Base-by-base conservation (phyloP, 768 basidiomycete genomes). In the Lactarius akahatsu region DNA sequence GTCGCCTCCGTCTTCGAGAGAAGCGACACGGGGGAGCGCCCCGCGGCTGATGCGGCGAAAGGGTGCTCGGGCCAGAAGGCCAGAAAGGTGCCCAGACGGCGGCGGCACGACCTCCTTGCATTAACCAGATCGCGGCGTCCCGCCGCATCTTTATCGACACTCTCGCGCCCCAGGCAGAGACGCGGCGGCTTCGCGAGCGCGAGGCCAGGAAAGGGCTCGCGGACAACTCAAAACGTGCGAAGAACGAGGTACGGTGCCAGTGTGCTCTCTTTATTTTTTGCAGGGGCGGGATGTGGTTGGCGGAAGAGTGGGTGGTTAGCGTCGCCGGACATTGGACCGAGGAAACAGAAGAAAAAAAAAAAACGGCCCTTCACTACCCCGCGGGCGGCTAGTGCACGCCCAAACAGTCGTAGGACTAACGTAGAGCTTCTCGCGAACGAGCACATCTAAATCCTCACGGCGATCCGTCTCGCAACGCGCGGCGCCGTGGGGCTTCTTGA, bases 181-280 rank as follows among this genome's bases (percentile, higher is more conserved):
- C 94, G 36, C 81, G 78, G n/a, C 77, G 79, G 47, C 73, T 94
- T 28, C 80, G 92, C 28, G 89, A 94, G 75, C 82, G 88, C 67
- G 94, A 95, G 75, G 91, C 88, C 15, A 69, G 73, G 10, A 79
- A 86, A 56, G 93, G 94, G 72, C 77, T 93, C 15, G 11, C 36
- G 11, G 36, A 38, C 36, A 38, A 82, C 74, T 96, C 72, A 85
- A 81, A 1, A 94, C 93, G 36, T 16, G 13, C 38, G 38, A 40
- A 15, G 38, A 40, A 16, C 73, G 89, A 94, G 82, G 91, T 93
- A 57, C 26, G 4, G 23, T 50, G 11, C 23, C 3, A 10, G 47
- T 26, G 3, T 32, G 16, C 61, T 20, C 50, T 43, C 43, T 23
- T 63, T n/a, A 36, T n/a, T 23, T 28, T 60, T 28, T 47, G 32